Evolutionary conservation across 164 flowering plant species (phyloP).

Genomic region (Berberis thunbergii): DNA sequence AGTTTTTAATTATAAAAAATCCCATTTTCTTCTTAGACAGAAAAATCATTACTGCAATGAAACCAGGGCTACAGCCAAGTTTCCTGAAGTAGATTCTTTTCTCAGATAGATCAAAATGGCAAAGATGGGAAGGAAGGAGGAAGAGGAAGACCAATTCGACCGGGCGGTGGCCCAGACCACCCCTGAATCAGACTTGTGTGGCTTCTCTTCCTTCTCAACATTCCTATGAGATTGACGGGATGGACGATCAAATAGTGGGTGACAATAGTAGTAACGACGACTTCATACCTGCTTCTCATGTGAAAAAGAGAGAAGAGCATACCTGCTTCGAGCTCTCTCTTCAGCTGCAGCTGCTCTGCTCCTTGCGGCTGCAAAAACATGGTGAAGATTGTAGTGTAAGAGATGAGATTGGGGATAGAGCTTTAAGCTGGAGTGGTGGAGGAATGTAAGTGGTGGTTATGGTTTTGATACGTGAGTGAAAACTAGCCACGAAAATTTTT

Average conservation of each 20-base stretch:
- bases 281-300: constrained; percentile 35
- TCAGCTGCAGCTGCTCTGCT: no score
- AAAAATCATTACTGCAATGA: constrained; percentile 48
- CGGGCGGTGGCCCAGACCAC: not conserved
- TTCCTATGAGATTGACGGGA: constrained; percentile 49
- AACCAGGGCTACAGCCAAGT: constrained; percentile 45
- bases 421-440: no score
- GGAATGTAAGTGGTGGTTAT: no score
- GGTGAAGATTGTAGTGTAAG: no score
- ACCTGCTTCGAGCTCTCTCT: no score
- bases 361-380: no score
- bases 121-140: constrained; percentile 21
- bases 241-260: constrained; percentile 71
- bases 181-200: constrained; percentile 18
- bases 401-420: no score
- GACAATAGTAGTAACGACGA: constrained; percentile 76
- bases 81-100: constrained; percentile 53
- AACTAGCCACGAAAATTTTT: no score
- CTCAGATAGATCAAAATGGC: constrained; percentile 22
- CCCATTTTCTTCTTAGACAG: constrained; percentile 38
- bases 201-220: constrained; percentile 27
- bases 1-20: constrained; percentile 9
- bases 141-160: not conserved
- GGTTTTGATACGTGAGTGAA: no score
- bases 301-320: no score